These are phyloP conservation scores for Russula sp. DNA, from an alignment of 768 basidiomycete genomes.

Conservation along the genomic window DNA sequence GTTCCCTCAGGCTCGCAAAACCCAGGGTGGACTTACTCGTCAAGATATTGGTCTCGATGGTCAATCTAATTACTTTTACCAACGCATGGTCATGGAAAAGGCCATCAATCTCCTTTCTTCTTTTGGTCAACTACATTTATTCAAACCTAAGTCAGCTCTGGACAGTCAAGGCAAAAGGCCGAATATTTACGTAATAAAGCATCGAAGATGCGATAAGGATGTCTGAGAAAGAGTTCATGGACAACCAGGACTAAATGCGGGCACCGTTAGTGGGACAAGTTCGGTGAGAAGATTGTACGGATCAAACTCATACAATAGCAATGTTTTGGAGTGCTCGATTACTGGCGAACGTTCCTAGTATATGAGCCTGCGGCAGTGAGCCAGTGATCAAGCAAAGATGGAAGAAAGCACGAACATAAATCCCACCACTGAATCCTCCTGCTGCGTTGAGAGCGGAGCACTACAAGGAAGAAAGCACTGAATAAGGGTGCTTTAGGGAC, in stretches of 20 bases:
- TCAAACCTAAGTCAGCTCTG: neutral
- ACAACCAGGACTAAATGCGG: constrained; percentile 13
- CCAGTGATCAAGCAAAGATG: neutral
- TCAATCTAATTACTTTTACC: constrained; percentile 30
- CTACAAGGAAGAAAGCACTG: neutral
- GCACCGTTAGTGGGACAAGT: neutral
- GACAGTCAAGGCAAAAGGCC: neutral
- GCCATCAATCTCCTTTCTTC: constrained; percentile 2
- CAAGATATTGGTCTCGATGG: constrained; percentile 33
- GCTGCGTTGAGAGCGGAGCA: neutral
- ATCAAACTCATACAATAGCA: neutral
- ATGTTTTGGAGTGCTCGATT: neutral
- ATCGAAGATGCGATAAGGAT: constrained; percentile 13
- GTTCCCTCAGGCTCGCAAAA: neutral
- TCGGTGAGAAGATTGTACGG: too few relatives aligned
- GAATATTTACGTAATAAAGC: constrained; percentile 9
- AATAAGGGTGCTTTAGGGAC: too few relatives aligned
- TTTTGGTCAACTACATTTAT: neutral
- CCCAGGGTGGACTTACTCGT: constrained; percentile 11
- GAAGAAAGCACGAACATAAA: neutral
- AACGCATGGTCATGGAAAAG: constrained; percentile 15
- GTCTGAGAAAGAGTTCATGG: constrained; percentile 3
- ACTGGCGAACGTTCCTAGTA: neutral
- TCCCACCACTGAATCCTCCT: constrained; percentile 9
- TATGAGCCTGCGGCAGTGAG: neutral